phyloP scores from a whole-genome alignment of 306 rosid genomes.

The Casuarina glauca region DNA sequence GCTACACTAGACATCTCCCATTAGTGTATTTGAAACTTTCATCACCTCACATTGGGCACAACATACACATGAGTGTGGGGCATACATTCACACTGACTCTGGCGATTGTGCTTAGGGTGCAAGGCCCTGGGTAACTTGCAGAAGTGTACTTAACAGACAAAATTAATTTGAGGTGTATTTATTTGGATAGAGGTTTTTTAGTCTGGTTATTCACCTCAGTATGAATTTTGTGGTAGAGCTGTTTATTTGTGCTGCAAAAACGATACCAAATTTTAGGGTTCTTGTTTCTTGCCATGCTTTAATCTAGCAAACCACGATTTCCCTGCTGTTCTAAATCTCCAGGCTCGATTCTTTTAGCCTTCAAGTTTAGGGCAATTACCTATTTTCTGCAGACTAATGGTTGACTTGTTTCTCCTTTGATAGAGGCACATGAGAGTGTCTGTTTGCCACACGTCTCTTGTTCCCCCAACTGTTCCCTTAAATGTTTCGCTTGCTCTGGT shows the following conservation, averaged over 20 bases:
- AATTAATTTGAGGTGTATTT: slow-evolving; percentile 1
- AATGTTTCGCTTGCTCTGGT: not conserved
- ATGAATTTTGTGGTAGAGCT: not conserved
- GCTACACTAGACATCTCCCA: slow-evolving; percentile 3
- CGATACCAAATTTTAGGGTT: not conserved
- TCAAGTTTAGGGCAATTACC: not conserved
- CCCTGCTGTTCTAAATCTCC: not conserved
- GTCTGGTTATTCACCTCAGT: not conserved
- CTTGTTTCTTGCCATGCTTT: slow-evolving; percentile 2
- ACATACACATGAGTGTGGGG: not conserved
- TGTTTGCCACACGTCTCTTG: not conserved
- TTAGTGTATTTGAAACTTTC: not conserved
- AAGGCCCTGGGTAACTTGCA: not conserved
- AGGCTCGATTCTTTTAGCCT: not conserved
- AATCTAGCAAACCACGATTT: not conserved
- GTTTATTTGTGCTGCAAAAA: not conserved
- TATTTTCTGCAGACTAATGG: not conserved
- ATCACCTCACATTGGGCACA: not conserved
- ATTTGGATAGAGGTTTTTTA: slow-evolving; percentile 1
- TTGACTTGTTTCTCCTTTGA: slow-evolving; percentile 4
- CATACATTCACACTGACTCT: not conserved
- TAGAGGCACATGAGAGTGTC: not conserved
- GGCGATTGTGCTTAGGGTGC: not conserved
- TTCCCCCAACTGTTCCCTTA: not conserved
- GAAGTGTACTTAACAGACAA: not conserved